Evolutionary conservation across 306 rosid genomes (phyloP), one percentile per base, ranked within the genome.

Genomic region (Prunus padus): DNA sequence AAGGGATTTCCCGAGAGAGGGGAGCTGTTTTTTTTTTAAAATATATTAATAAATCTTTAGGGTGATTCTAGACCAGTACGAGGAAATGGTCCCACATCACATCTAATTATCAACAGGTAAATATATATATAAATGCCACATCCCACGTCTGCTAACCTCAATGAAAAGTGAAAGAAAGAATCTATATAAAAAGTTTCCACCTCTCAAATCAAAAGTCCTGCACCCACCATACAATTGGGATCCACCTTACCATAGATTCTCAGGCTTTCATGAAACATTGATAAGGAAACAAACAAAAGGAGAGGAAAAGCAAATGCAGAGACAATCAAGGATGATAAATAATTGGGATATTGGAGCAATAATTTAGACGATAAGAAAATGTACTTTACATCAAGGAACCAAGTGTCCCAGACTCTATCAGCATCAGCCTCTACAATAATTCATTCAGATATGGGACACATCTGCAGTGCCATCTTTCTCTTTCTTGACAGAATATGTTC

Each of bases 1-100:
- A 31, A 4, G 37, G 37, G 37, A 31, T 31, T 31, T 31, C 7
- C 37, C 0, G 7, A 31, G 37, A 31, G 5, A 31, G 37, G 6
- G 37, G 37, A 31, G 37, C 37, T 5, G 37, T 31, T 28, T 31
- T 31, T 30, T 30, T 30, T 4, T 0, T 4, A 0, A 4, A 4
- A 30, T 0, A 31, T 4, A 31, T 31, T 31, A 31, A 31, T 31
- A 31, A 31, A 31, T 31, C 8, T 33, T 33, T 33, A 5, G 37
- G 5, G 37, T 33, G 8, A 33, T 33, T 33, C 37, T 33, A 33
- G 37, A 33, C 37, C 8, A 33, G 37, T 33, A 33, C 37, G 4
- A 4, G 37, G 23, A 44, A 60, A 69, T 73, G 19, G 77, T 73
- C 11, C 67, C 8, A 28, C 59, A 73, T 30, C 75, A 71, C 30